Base-by-base conservation (phyloP, 106 monocot species). In the Alisma plantagoaquatica region DNA sequence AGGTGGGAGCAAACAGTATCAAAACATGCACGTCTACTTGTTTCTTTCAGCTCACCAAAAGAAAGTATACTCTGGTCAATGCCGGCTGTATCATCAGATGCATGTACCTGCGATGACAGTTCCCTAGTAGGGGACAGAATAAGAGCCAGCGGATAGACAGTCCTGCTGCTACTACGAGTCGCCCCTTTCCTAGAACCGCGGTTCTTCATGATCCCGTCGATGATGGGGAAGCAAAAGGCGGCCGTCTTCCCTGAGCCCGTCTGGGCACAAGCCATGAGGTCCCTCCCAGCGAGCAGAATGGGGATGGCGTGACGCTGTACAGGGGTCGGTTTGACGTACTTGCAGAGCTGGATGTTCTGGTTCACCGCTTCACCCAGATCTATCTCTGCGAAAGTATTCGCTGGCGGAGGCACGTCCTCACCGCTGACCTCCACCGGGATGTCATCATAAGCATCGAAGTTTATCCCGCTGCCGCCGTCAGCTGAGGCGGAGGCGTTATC, bases 261-360 rank as follows among this genome's bases (percentile, higher is more conserved):
- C 81, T 89, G 94, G 28, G 94, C 94, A 65, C 94, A 88, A 0
- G 94, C 94, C 94, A 96, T 96, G 17, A 96, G 66, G 64, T 96
- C 94, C 41, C 94, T 55, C 17, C 94, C 94, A 0, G 62, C 77
- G 22, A 81, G 75, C 9, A 81, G 72, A 26, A 96, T 96, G 0
- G 94, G 88, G 7, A 96, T 96, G 0, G 94, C 81, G 71, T 96
- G 77, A 11, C 88, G 68, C 71, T 96, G 94, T 10, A 96, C 84
- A 1, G 94, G 94, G 0, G 94, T 96, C 0, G 94, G 94, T 60
- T 67, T 96, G 41, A 84, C 81, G 51, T 96, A 96, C 67, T 77
- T 77, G 62, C 94, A 96, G 63, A 87, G 64, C 53, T 73, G 65
- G 7, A 96, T 96, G 46, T 96, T 96, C 41, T 77, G 80, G 61